Conservation (phyloP, 2,329 filamentous ascomycete species). For the Neurospora sp. region DNA sequence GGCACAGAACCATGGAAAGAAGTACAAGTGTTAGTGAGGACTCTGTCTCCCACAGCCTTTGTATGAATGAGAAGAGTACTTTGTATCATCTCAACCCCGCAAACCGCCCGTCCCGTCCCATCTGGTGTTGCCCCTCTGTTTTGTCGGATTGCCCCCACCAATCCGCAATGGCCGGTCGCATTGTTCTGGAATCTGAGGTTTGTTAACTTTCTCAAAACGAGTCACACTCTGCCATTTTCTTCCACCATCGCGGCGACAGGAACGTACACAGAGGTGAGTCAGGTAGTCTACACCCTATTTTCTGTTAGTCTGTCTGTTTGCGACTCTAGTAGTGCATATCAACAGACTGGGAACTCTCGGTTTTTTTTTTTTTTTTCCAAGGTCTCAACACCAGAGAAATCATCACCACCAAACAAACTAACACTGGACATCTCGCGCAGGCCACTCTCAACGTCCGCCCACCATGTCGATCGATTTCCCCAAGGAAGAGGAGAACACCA, state of each 20-base stretch:
- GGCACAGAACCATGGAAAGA: no score
- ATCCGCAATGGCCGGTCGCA: not conserved
- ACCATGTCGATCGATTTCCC: slow-evolving; percentile 85
- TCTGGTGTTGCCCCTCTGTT: not conserved
- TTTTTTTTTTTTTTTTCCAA: not conserved
- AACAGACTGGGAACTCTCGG: not conserved
- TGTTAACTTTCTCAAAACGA: not conserved
- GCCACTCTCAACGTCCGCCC: slow-evolving; percentile 1
- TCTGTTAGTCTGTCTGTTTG: not conserved
- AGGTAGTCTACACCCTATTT: not conserved
- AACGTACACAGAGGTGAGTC: not conserved
- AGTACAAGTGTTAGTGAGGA: no score
- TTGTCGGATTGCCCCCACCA: not conserved
- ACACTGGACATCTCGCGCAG: not conserved
- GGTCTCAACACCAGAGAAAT: not conserved
- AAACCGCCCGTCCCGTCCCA: not conserved
- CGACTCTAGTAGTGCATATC: not conserved
- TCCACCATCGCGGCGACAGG: not conserved
- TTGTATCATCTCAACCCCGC: not conserved
- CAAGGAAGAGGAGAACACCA: slow-evolving; percentile 76
- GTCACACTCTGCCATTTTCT: not conserved
- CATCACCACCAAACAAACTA: not conserved
- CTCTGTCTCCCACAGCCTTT: no score
- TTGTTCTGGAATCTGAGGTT: not conserved
- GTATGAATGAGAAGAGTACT: no score